These are phyloP conservation scores for Botrytis tulipae DNA, from an alignment of 2,329 filamentous ascomycete genomes.

Conservation along the genomic window DNA sequence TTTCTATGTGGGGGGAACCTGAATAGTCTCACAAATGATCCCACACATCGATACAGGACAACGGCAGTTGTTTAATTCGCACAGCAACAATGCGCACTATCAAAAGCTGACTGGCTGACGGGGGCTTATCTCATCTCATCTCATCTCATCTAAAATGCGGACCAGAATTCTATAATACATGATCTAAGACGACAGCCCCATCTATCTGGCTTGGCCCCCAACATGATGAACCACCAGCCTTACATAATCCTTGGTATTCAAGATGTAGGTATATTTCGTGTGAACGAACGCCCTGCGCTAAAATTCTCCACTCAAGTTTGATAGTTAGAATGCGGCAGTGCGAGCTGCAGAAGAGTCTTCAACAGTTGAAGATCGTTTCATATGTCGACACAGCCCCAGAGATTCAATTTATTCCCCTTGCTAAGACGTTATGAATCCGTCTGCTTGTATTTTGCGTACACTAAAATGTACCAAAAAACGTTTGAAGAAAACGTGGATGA, in stretches of 20 bases:
- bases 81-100: neutral
- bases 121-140: neutral
- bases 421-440: neutral
- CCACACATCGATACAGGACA: neutral
- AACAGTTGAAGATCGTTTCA: constrained; percentile 1
- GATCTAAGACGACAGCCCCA: neutral
- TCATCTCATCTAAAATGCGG: constrained; percentile 2
- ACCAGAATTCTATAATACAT: neutral
- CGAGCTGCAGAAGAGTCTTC: neutral
- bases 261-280: neutral
- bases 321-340: neutral
- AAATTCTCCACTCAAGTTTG: neutral
- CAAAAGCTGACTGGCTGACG: neutral
- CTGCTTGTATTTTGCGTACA: neutral
- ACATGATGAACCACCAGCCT: neutral
- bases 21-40: neutral
- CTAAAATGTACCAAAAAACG: neutral
- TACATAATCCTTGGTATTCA: neutral
- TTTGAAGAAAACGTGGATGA: constrained; percentile 15
- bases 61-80: constrained; percentile 13
- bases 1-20: neutral
- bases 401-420: neutral
- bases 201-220: constrained; percentile 2
- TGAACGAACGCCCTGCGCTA: too few relatives aligned
- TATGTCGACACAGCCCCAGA: neutral